These are phyloP conservation scores for Fomitopsis schrenkii DNA, from an alignment of 1,284 basidiomycete genomes.

Conservation along the genomic window DNA sequence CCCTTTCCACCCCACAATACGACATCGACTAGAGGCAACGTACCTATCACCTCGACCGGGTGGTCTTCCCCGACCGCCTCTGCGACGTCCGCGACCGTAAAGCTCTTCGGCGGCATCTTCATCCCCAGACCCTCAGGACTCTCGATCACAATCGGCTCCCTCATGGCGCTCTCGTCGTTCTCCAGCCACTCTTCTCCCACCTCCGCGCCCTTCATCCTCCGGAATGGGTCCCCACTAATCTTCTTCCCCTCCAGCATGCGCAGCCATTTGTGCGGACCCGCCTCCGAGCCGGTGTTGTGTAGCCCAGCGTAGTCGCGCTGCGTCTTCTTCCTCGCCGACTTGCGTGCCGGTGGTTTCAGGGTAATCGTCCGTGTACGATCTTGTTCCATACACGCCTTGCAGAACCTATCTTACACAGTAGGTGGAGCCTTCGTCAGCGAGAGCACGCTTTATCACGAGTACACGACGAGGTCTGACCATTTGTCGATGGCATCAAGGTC, in stretches of 20 bases:
- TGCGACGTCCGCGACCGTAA: conserved; percentile 79
- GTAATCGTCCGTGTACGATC: conserved; percentile 65
- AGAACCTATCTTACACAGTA: conserved; percentile 51
- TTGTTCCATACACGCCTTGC: conserved; percentile 53
- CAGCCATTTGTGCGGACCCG: conserved; percentile 65
- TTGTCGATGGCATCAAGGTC: conserved; percentile 60
- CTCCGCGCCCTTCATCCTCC: conserved; percentile 60
- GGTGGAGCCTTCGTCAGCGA: background rate
- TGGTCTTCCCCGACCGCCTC: conserved; percentile 73
- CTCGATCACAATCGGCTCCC: conserved; percentile 74
- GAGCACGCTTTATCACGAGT: background rate
- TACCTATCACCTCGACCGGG: conserved; percentile 88
- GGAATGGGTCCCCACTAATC: conserved; percentile 60
- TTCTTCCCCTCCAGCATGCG: conserved; percentile 62
- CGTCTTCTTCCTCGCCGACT: conserved; percentile 68
- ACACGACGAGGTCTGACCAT: conserved; percentile 35
- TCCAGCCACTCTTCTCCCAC: conserved; percentile 72
- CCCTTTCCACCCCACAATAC: no score
- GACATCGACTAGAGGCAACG: background rate
- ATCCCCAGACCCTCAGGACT: conserved; percentile 77
- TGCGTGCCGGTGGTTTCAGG: conserved; percentile 70
- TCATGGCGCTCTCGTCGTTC: conserved; percentile 63
- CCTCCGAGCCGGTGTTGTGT: conserved; percentile 50
- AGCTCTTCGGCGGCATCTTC: conserved; percentile 71
- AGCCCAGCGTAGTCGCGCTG: conserved; percentile 76